phyloP scores from a whole-genome alignment of 768 basidiomycete genomes.

The Kwoniella europaea region DNA sequence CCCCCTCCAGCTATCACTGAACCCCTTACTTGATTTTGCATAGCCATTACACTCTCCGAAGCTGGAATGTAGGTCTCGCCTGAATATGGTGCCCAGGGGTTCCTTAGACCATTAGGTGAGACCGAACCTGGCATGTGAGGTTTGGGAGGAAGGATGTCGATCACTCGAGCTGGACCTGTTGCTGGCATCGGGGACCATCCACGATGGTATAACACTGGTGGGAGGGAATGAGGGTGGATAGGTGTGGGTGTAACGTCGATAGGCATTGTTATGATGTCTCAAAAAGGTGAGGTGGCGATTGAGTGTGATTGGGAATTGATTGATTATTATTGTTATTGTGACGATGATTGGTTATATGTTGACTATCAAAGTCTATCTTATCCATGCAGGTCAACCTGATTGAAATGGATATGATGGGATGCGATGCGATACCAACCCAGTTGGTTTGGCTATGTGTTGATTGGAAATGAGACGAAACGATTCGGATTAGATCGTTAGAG shows the following conservation, averaged over 20 bases:
- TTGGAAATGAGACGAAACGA: too few relatives aligned
- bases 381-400: not conserved
- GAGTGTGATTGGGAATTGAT: not conserved
- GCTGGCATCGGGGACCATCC: constrained; percentile 9
- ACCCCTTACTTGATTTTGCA: not conserved
- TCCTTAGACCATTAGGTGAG: constrained; percentile 40
- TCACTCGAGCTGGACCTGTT: constrained; percentile 1
- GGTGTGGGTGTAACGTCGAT: constrained; percentile 36
- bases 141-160: not conserved
- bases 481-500: too few relatives aligned
- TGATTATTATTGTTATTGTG: not conserved
- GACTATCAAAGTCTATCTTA: not conserved
- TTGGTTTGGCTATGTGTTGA: not conserved
- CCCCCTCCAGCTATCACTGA: not conserved
- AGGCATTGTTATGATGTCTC: constrained; percentile 26
- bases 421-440: not conserved
- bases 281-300: not conserved
- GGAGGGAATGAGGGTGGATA: constrained; percentile 10
- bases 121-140: constrained; percentile 7
- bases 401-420: not conserved
- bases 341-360: not conserved
- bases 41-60: constrained; percentile 2
- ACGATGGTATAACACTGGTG: not conserved
- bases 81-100: constrained; percentile 41
- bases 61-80: constrained; percentile 39